Evolutionary conservation across 2,329 filamentous ascomycete species (phyloP).

Genomic region (Claviceps cyperi): DNA sequence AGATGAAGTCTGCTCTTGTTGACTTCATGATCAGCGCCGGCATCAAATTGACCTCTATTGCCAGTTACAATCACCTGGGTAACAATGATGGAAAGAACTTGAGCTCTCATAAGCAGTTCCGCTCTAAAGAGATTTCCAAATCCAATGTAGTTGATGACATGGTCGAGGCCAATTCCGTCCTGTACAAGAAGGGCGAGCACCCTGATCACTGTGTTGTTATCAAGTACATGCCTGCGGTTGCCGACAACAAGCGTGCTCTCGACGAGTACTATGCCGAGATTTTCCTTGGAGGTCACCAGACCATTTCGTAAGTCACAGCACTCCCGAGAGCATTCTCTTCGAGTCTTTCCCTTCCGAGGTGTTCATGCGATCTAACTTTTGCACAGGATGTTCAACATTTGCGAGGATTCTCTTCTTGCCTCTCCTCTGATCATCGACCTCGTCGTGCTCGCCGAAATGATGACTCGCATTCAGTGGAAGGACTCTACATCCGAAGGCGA

Average conservation of each 20-base stretch:
- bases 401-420: slow-evolving; percentile 92
- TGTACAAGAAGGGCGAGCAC: slow-evolving; percentile 87
- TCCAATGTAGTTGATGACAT: slow-evolving; percentile 99
- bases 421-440: slow-evolving; percentile 96
- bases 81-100: slow-evolving; percentile 99
- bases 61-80: slow-evolving; percentile 97
- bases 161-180: slow-evolving; percentile 85
- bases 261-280: slow-evolving; percentile 99
- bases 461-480: slow-evolving; percentile 96
- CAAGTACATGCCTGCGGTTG: slow-evolving; percentile 99
- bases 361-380: slow-evolving; percentile 7
- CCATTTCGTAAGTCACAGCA: slow-evolving; percentile 53
- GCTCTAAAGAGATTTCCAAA: slow-evolving; percentile 99
- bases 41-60: slow-evolving; percentile 97
- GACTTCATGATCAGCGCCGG: slow-evolving; percentile 98
- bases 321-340: not conserved
- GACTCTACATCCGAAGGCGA: slow-evolving; percentile 42
- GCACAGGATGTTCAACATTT: slow-evolving; percentile 88
- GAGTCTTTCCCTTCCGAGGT: not conserved
- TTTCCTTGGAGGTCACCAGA: slow-evolving; percentile 97
- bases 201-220: slow-evolving; percentile 98
- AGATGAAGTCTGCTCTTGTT: slow-evolving; percentile 99
- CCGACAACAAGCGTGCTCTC: slow-evolving; percentile 95
- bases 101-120: slow-evolving; percentile 95
- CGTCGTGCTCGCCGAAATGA: slow-evolving; percentile 85